These are phyloP conservation scores for Pythium coloratum DNA, from an alignment of 352 stramenopile species.

Conservation along the genomic window DNA sequence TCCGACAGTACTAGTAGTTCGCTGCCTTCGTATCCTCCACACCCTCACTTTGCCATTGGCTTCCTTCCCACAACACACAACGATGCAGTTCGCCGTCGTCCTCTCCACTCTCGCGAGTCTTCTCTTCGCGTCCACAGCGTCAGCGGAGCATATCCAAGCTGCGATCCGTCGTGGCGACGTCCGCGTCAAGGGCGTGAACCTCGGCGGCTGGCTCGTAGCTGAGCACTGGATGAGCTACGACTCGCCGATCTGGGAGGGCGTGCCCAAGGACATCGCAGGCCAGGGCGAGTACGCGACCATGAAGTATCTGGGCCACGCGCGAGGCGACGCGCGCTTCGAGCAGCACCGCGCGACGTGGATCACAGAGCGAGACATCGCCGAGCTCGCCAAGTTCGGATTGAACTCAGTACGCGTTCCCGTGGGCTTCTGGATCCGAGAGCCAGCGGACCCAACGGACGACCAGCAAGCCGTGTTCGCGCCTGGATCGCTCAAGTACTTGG, in stretches of 20 bases:
- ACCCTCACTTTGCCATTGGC: conserved; percentile 1
- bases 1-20: neutral
- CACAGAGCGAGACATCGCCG: conserved; percentile 31
- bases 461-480: conserved; percentile 27
- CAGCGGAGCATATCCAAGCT: conserved; percentile 20
- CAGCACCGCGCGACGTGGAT: conserved; percentile 31
- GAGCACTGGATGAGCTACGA: conserved; percentile 41
- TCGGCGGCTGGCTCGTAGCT: conserved; percentile 39
- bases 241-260: conserved; percentile 28
- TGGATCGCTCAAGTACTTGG: conserved; percentile 36
- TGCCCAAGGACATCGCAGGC: conserved; percentile 20
- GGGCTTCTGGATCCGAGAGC: conserved; percentile 33
- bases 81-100: neutral
- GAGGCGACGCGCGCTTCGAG: conserved; percentile 32
- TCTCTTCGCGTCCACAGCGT: neutral
- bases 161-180: conserved; percentile 21
- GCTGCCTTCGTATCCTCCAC: no score
- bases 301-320: conserved; percentile 25
- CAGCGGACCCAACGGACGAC: neutral
- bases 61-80: neutral
- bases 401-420: conserved; percentile 39
- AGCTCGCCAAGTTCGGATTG: conserved; percentile 25
- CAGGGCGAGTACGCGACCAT: conserved; percentile 32
- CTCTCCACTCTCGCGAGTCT: neutral
- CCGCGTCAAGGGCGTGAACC: conserved; percentile 29